phyloP scores from a whole-genome alignment of 192 early-diverging fungal species.

The Dissophora globulifera region DNA sequence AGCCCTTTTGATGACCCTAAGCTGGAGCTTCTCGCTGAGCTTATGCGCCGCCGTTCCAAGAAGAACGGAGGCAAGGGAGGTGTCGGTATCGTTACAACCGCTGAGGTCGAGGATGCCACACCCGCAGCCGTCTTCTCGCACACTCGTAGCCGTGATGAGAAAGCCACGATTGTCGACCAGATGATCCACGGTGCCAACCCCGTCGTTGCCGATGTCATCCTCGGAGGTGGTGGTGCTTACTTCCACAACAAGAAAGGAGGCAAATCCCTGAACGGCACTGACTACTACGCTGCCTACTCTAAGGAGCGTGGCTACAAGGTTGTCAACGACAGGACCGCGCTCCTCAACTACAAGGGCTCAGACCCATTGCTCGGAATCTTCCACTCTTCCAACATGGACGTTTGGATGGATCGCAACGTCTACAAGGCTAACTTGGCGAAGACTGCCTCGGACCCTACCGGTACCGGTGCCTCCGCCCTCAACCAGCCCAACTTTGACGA shows the following conservation, averaged over 20 bases:
- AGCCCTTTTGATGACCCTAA: constrained; percentile 71
- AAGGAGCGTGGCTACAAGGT: constrained; percentile 65
- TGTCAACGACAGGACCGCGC: constrained; percentile 57
- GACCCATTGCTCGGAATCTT: constrained; percentile 73
- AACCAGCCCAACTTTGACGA: constrained; percentile 68
- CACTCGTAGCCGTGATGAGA: constrained; percentile 65
- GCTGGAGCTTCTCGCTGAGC: constrained; percentile 67
- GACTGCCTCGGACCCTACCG: constrained; percentile 56
- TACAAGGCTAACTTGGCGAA: constrained; percentile 60
- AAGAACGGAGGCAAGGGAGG: constrained; percentile 59
- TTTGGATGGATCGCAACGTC: constrained; percentile 72
- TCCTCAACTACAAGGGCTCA: constrained; percentile 61
- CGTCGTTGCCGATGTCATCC: constrained; percentile 68
- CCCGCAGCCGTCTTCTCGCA: constrained; percentile 71
- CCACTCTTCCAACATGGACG: constrained; percentile 66
- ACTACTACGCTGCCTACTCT: constrained; percentile 61
- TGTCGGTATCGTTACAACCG: constrained; percentile 74
- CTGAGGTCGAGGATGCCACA: constrained; percentile 70
- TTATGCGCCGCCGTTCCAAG: constrained; percentile 67
- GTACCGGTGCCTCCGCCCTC: constrained; percentile 53
- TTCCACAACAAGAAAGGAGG: constrained; percentile 58
- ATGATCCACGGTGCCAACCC: constrained; percentile 63
- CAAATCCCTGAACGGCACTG: constrained; percentile 56
- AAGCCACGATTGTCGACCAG: constrained; percentile 67
- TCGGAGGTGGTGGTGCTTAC: constrained; percentile 72